These are phyloP conservation scores for Candida smagusa DNA, from an alignment of 1,139 yeast genomes.

Conservation along the genomic window DNA sequence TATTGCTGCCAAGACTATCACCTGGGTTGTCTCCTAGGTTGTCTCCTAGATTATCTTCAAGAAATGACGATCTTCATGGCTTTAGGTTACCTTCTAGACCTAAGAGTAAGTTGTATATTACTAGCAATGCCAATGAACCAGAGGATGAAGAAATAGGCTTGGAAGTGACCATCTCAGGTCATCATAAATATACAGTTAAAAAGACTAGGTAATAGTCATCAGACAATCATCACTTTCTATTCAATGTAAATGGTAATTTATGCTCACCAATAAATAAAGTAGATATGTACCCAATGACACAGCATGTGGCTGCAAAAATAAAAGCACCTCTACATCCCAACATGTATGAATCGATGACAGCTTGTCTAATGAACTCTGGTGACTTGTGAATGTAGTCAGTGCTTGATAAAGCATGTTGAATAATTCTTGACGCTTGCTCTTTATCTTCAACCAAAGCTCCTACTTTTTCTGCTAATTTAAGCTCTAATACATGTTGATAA, in stretches of 20 bases:
- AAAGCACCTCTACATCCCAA: conserved; percentile 20
- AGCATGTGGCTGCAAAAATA: conserved; percentile 15
- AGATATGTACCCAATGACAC: conserved; percentile 16
- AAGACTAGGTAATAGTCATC: not conserved
- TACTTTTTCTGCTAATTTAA: conserved; percentile 11
- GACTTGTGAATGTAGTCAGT: conserved; percentile 17
- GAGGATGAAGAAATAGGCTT: not conserved
- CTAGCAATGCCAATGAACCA: conserved; percentile 4
- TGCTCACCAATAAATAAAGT: conserved; percentile 24
- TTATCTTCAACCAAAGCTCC: conserved; percentile 21
- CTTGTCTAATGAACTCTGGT: conserved; percentile 16
- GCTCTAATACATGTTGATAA: conserved; percentile 17
- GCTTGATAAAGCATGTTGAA: conserved; percentile 18
- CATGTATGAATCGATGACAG: conserved; percentile 18
- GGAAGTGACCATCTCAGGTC: conserved; percentile 5
- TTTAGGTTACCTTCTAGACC: conserved; percentile 8
- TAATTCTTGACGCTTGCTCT: conserved; percentile 15
- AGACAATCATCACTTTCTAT: conserved; percentile 16
- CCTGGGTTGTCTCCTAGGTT: conserved; percentile 10
- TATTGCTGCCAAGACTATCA: conserved; percentile 5
- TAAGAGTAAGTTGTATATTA: conserved; percentile 8
- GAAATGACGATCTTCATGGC: conserved; percentile 4
- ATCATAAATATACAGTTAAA: conserved; percentile 7
- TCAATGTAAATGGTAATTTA: conserved; percentile 34
- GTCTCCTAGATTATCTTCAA: conserved; percentile 4